Percentiles rank a stretch among this genome's conserved stretches.
These are phyloP conservation scores for Fusarium liriodendri DNA, from an alignment of 2,329 filamentous ascomycete genomes.

Conservation along the genomic window DNA sequence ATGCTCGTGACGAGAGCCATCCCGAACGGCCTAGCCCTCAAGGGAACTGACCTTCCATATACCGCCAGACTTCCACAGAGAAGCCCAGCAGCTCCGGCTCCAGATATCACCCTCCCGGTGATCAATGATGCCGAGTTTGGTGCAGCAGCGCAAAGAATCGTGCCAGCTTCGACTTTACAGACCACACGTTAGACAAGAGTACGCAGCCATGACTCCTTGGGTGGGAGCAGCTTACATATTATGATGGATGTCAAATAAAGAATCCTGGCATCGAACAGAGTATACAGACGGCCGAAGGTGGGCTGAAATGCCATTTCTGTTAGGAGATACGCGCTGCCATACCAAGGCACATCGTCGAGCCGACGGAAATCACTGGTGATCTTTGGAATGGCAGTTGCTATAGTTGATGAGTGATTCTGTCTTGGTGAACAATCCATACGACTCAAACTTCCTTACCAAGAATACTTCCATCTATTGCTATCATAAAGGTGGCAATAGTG, in stretches of 20 bases:
- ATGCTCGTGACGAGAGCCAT: slow-evolving; percentile 42
- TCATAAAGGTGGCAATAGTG: slow-evolving; percentile 22
- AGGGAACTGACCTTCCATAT: slow-evolving; percentile 46
- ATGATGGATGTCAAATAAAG: slow-evolving; percentile 1
- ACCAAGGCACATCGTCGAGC: slow-evolving; percentile 8
- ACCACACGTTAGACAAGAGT: slow-evolving; percentile 52
- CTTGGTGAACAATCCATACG: too few relatives aligned
- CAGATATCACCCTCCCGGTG: slow-evolving; percentile 55
- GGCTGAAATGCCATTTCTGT: slow-evolving; percentile 15
- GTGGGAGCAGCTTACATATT: neutral
- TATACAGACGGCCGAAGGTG: slow-evolving; percentile 7
- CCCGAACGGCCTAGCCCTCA: slow-evolving; percentile 39
- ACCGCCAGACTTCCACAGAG: slow-evolving; percentile 13
- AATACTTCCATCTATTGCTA: slow-evolving; percentile 20
- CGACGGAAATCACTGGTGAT: slow-evolving; percentile 6
- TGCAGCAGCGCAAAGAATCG: slow-evolving; percentile 55
- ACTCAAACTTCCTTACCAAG: neutral
- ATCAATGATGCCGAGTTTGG: slow-evolving; percentile 20
- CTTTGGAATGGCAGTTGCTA: neutral
- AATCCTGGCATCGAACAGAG: slow-evolving; percentile 2
- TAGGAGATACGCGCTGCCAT: slow-evolving; percentile 12
- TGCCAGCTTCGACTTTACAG: slow-evolving; percentile 61
- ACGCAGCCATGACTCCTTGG: neutral
- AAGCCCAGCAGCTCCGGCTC: slow-evolving; percentile 56
- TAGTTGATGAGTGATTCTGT: too few relatives aligned